Conservation (phyloP, 345 rosid species). For the Anastatica hierochuntica region DNA sequence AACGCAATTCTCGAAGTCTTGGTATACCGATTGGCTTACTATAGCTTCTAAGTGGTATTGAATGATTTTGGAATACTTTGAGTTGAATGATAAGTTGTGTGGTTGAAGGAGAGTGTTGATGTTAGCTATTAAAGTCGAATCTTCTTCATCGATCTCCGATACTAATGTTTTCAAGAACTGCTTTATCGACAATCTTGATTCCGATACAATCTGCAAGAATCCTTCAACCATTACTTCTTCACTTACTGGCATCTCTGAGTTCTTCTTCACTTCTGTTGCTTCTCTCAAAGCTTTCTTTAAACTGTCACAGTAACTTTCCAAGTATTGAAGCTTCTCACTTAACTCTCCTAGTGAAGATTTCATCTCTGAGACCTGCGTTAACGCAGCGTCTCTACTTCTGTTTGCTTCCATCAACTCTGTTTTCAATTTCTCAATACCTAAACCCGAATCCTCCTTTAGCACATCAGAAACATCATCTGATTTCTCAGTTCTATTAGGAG, state of each 20-base stretch:
- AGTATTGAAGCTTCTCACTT: slow-evolving; percentile 64
- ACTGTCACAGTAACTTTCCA: slow-evolving; percentile 76
- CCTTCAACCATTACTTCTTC: slow-evolving; percentile 90
- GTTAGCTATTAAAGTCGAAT: slow-evolving; percentile 38
- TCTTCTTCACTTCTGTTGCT: slow-evolving; percentile 33
- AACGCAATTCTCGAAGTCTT: slow-evolving; percentile 76
- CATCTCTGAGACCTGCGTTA: slow-evolving; percentile 66
- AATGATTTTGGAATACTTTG: slow-evolving; percentile 59
- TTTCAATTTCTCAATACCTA: slow-evolving; percentile 57
- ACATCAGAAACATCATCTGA: slow-evolving; percentile 70
- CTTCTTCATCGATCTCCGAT: slow-evolving; percentile 63
- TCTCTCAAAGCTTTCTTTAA: slow-evolving; percentile 70
- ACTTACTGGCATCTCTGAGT: slow-evolving; percentile 54
- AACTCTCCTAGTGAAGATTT: slow-evolving; percentile 64
- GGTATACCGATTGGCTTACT: slow-evolving; percentile 73
- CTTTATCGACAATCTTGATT: slow-evolving; percentile 82
- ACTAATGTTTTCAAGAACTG: slow-evolving; percentile 82
- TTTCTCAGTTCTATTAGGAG: slow-evolving; percentile 52
- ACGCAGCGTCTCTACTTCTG: slow-evolving; percentile 63
- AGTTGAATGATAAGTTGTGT: slow-evolving; percentile 45
- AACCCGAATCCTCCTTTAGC: slow-evolving; percentile 47
- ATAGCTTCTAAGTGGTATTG: slow-evolving; percentile 72
- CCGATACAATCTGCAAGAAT: slow-evolving; percentile 86
- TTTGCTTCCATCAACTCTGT: slow-evolving; percentile 69
- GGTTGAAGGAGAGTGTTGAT: slow-evolving; percentile 62